phyloP scores from a whole-genome alignment of 768 basidiomycete species.

The Suillus variegatus region DNA sequence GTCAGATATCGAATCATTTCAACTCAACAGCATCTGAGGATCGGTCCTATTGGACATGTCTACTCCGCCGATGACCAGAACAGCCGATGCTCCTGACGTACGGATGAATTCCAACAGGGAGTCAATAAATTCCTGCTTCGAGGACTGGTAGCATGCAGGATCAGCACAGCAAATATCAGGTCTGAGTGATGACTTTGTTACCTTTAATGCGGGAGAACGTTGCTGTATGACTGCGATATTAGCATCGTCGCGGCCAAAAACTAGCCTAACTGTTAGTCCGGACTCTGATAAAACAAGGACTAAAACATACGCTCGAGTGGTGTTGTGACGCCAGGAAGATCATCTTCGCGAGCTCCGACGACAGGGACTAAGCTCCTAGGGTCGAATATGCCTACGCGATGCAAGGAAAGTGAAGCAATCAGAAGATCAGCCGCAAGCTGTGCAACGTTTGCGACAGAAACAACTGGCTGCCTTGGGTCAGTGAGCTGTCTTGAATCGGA shows the following conservation, averaged over 20 bases:
- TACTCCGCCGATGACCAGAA: constrained; percentile 73
- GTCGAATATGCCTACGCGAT: constrained; percentile 64
- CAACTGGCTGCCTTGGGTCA: constrained; percentile 53
- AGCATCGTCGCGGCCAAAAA: constrained; percentile 57
- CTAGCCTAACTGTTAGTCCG: constrained; percentile 37
- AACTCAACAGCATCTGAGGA: constrained; percentile 70
- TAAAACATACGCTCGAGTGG: constrained; percentile 67
- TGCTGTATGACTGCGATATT: constrained; percentile 73
- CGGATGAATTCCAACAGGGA: constrained; percentile 59
- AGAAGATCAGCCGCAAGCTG: constrained; percentile 78
- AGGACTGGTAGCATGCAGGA: constrained; percentile 42
- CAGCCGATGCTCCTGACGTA: constrained; percentile 47
- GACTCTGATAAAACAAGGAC: constrained; percentile 11
- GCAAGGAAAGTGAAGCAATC: constrained; percentile 63
- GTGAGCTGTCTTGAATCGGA: neutral
- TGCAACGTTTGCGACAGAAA: constrained; percentile 80
- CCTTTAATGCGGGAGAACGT: constrained; percentile 78
- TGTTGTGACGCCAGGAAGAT: constrained; percentile 61
- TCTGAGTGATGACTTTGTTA: constrained; percentile 23
- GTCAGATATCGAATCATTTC: neutral
- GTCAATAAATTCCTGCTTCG: constrained; percentile 67
- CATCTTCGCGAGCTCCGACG: constrained; percentile 71
- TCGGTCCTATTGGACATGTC: constrained; percentile 75
- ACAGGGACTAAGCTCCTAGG: constrained; percentile 65
- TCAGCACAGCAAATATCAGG: neutral